phyloP scores from a whole-genome alignment of 2,329 filamentous ascomycete species.

The Chaetomiaceae sp. region DNA sequence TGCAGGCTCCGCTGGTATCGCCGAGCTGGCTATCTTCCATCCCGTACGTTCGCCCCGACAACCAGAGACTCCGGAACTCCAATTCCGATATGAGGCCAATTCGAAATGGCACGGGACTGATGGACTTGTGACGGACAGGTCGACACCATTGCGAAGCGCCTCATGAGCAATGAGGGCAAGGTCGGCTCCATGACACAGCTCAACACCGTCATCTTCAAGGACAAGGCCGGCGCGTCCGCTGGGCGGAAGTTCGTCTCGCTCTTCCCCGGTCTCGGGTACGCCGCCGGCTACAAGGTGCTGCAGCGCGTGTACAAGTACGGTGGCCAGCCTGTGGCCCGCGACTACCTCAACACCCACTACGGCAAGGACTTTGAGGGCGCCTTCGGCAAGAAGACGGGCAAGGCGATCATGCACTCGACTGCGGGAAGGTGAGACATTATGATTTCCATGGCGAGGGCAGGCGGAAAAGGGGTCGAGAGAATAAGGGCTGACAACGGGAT shows the following conservation, averaged over 20 bases:
- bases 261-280: constrained; percentile 95
- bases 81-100: neutral
- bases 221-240: constrained; percentile 67
- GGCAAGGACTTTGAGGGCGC: constrained; percentile 77
- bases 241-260: constrained; percentile 85
- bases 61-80: neutral
- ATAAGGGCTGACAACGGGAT: neutral
- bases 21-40: constrained; percentile 89
- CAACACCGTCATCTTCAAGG: constrained; percentile 91
- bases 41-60: constrained; percentile 55
- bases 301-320: constrained; percentile 99
- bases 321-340: constrained; percentile 89
- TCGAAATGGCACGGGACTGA: constrained; percentile 9
- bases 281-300: constrained; percentile 94
- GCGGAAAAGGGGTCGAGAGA: too few species aligned
- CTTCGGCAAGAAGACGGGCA: constrained; percentile 95
- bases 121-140: constrained; percentile 50
- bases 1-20: constrained; percentile 83
- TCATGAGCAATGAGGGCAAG: constrained; percentile 95
- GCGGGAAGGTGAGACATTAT: constrained; percentile 75
- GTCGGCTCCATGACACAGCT: constrained; percentile 59
- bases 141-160: constrained; percentile 95
- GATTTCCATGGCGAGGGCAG: too few species aligned
- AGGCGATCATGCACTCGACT: constrained; percentile 96
- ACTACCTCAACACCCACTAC: constrained; percentile 78